A percentile compares a stretch with the other conserved stretches of the same genome.
These are phyloP conservation scores for Cryptosporidium felis DNA, from an alignment of 169 alveolate genomes.

Conservation along the genomic window DNA sequence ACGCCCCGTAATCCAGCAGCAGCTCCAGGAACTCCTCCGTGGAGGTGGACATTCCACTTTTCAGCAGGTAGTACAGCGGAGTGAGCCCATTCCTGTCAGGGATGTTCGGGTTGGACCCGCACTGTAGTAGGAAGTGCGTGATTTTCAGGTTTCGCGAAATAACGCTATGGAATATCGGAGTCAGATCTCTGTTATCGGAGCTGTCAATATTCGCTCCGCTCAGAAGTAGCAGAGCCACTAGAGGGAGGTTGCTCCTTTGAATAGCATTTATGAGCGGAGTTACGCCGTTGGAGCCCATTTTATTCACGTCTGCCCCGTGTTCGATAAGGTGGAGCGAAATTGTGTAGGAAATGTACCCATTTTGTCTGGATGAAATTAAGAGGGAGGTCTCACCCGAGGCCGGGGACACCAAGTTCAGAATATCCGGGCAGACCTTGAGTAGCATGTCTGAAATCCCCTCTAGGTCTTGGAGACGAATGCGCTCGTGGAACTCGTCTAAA, in stretches of 20 bases:
- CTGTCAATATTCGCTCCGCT: constrained; percentile 56
- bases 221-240: constrained; percentile 23
- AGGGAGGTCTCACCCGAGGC: constrained; percentile 54
- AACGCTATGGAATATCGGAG: constrained; percentile 59
- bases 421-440: background rate
- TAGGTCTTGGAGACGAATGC: constrained; percentile 15
- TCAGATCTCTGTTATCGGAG: constrained; percentile 24
- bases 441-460: constrained; percentile 1
- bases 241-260: constrained; percentile 44
- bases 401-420: background rate
- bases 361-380: constrained; percentile 21
- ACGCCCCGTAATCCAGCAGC: constrained; percentile 35
- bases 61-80: constrained; percentile 36
- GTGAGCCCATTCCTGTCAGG: constrained; percentile 40
- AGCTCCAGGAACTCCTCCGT: constrained; percentile 29
- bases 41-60: constrained; percentile 1
- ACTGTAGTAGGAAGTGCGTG: constrained; percentile 29
- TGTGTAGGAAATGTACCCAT: constrained; percentile 38
- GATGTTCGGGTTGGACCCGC: constrained; percentile 56
- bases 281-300: background rate
- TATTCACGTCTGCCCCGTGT: constrained; percentile 56
- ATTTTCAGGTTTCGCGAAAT: constrained; percentile 10
- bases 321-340: constrained; percentile 30
- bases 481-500: constrained; percentile 48
- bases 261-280: constrained; percentile 53